Evolutionary conservation across 2,329 filamentous ascomycete genomes (phyloP).

Genomic region (Botryosphaeria dothidea): DNA sequence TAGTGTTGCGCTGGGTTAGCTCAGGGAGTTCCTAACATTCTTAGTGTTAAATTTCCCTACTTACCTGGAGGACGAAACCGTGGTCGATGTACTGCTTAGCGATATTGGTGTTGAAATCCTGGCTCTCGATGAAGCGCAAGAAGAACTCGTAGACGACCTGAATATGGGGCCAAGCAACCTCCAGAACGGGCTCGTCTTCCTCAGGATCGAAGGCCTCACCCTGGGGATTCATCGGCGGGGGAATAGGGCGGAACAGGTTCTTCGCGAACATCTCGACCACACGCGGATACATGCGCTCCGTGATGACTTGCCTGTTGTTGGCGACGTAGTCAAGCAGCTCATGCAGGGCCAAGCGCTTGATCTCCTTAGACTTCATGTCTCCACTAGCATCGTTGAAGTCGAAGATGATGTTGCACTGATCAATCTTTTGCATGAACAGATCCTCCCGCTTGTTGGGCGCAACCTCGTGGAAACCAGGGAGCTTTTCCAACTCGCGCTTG

Average conservation of each 20-base stretch:
- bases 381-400: slow-evolving; percentile 98
- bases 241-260: slow-evolving; percentile 96
- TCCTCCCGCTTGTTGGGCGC: slow-evolving; percentile 92
- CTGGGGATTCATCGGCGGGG: slow-evolving; percentile 94
- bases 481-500: slow-evolving; percentile 88
- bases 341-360: slow-evolving; percentile 93
- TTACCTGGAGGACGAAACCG: slow-evolving; percentile 83
- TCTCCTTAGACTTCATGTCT: slow-evolving; percentile 99
- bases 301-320: slow-evolving; percentile 97
- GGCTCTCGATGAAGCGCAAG: slow-evolving; percentile 96
- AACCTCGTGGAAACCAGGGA: slow-evolving; percentile 97
- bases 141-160: slow-evolving; percentile 99
- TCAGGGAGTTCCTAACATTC: not conserved
- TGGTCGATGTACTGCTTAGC: slow-evolving; percentile 99
- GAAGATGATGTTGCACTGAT: slow-evolving; percentile 99
- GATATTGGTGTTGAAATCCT: slow-evolving; percentile 99
- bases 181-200: slow-evolving; percentile 95
- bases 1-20: slow-evolving; percentile 22
- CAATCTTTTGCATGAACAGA: slow-evolving; percentile 99
- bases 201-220: slow-evolving; percentile 98
- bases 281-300: slow-evolving; percentile 96
- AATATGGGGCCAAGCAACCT: slow-evolving; percentile 98
- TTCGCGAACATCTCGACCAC: slow-evolving; percentile 99
- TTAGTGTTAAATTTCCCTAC: slow-evolving; percentile 20
- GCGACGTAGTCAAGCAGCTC: slow-evolving; percentile 97